Conservation (phyloP, 176 grass and related monocot genomes). For the Oryza punctata region DNA sequence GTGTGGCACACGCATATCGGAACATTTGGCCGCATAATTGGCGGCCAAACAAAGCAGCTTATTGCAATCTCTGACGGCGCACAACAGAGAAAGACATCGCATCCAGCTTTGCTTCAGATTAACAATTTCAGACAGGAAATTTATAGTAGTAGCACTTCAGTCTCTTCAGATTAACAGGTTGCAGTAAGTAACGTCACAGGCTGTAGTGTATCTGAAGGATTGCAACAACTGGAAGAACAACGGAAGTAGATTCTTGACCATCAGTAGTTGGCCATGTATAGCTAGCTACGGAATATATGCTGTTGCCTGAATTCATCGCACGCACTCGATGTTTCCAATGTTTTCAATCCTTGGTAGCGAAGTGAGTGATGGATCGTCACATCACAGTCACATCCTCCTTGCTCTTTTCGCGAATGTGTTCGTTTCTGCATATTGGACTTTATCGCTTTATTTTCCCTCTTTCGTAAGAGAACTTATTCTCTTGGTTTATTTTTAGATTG, state of each 20-base stretch:
- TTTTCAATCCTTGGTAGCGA: not conserved
- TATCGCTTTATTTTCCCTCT: constrained; percentile 12
- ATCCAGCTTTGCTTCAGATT: constrained; percentile 15
- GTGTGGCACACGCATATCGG: not conserved
- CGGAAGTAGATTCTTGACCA: not conserved
- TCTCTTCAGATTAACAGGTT: not conserved
- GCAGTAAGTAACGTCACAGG: not conserved
- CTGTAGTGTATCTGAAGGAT: not conserved
- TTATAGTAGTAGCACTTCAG: not conserved
- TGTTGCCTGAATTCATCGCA: not conserved
- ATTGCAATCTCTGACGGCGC: not conserved
- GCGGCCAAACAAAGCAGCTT: not conserved
- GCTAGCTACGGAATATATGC: not conserved
- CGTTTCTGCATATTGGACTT: not conserved
- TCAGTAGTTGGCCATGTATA: not conserved
- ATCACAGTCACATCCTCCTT: not conserved
- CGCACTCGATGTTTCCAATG: not conserved
- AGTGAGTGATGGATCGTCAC: not conserved
- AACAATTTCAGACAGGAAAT: not conserved
- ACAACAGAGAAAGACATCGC: not conserved
- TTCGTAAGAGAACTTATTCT: not conserved
- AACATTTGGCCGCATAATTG: not conserved
- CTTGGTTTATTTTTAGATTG: not conserved
- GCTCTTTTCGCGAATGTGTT: not conserved
- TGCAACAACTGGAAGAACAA: not conserved